Conservation (phyloP, 2,329 filamentous ascomycete genomes). For the Aschersonia sp. region DNA sequence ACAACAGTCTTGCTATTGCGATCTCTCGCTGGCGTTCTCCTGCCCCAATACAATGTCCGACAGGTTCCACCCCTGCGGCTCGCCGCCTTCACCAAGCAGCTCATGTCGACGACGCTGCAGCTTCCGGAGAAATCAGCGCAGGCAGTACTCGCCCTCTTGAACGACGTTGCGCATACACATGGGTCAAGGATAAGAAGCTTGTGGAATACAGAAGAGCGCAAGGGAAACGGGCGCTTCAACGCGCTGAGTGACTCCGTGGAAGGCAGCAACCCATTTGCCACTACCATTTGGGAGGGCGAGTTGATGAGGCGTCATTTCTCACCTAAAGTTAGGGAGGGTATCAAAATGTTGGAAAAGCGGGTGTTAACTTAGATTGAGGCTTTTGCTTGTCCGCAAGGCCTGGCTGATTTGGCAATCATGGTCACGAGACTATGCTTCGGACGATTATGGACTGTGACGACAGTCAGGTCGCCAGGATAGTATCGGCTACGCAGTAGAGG, state of each 20-base stretch:
- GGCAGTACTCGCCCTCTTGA: slow-evolving; percentile 64
- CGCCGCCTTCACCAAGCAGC: slow-evolving; percentile 86
- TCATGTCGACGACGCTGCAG: slow-evolving; percentile 70
- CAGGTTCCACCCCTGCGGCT: slow-evolving; percentile 68
- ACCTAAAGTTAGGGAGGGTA: slow-evolving; percentile 67
- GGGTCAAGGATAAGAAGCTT: slow-evolving; percentile 68
- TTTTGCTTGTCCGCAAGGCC: neutral
- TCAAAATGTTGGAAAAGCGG: slow-evolving; percentile 54
- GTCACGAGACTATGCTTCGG: no score
- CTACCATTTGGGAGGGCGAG: slow-evolving; percentile 89
- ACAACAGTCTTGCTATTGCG: slow-evolving; percentile 85
- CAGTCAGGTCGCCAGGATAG: no score
- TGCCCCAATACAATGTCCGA: slow-evolving; percentile 59
- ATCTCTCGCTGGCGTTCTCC: slow-evolving; percentile 66
- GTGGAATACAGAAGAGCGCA: slow-evolving; percentile 89
- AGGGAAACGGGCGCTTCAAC: slow-evolving; percentile 79
- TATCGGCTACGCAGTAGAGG: no score
- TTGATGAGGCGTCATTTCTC: slow-evolving; percentile 73
- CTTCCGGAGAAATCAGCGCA: slow-evolving; percentile 79
- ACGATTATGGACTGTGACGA: no score
- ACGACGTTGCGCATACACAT: slow-evolving; percentile 67
- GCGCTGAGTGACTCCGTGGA: slow-evolving; percentile 60
- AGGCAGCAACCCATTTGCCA: slow-evolving; percentile 77
- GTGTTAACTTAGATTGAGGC: slow-evolving; percentile 22
- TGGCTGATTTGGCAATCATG: no score